Percentiles rank a stretch among this genome's conserved stretches.
These are phyloP conservation scores for Claviceps digitariae DNA, from an alignment of 2,329 filamentous ascomycete species.

Conservation along the genomic window DNA sequence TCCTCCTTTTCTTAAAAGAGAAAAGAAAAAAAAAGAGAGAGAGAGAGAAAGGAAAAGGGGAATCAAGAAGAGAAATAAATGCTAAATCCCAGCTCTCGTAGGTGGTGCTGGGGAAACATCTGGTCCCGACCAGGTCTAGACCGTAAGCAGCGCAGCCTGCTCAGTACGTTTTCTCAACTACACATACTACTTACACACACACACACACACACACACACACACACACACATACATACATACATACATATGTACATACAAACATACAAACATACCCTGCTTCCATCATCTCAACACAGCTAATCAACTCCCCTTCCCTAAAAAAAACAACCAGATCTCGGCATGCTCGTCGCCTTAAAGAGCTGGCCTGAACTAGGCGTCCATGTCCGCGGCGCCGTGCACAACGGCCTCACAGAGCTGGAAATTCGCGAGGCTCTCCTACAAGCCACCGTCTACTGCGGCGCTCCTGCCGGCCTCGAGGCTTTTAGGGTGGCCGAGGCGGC, in stretches of 20 bases:
- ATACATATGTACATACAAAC: too few relatives aligned
- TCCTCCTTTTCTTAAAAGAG: too few relatives aligned
- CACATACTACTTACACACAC: too few relatives aligned
- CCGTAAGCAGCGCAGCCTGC: slow-evolving; percentile 36
- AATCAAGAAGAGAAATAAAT: too few relatives aligned
- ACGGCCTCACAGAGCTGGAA: slow-evolving; percentile 43
- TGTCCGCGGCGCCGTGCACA: slow-evolving; percentile 46
- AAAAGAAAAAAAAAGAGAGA: too few relatives aligned
- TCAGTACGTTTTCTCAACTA: slow-evolving; percentile 25
- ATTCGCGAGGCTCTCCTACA: slow-evolving; percentile 38
- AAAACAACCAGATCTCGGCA: slow-evolving; percentile 26
- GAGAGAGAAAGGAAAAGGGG: too few relatives aligned
- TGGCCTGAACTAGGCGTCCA: slow-evolving; percentile 46
- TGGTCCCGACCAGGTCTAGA: slow-evolving; percentile 50
- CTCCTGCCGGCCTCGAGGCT: slow-evolving; percentile 26
- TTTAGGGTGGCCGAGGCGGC: slow-evolving; percentile 14
- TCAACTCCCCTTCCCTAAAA: too few relatives aligned
- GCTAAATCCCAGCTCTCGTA: neutral
- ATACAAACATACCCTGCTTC: too few relatives aligned
- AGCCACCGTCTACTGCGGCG: slow-evolving; percentile 26
- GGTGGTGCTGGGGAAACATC: slow-evolving; percentile 42
- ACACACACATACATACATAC: too few relatives aligned
- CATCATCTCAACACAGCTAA: too few relatives aligned
- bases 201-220: too few relatives aligned
- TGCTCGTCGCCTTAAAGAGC: slow-evolving; percentile 48